phyloP scores from a whole-genome alignment of 1,139 yeast genomes.

The Debaryomyces nepalensis region DNA sequence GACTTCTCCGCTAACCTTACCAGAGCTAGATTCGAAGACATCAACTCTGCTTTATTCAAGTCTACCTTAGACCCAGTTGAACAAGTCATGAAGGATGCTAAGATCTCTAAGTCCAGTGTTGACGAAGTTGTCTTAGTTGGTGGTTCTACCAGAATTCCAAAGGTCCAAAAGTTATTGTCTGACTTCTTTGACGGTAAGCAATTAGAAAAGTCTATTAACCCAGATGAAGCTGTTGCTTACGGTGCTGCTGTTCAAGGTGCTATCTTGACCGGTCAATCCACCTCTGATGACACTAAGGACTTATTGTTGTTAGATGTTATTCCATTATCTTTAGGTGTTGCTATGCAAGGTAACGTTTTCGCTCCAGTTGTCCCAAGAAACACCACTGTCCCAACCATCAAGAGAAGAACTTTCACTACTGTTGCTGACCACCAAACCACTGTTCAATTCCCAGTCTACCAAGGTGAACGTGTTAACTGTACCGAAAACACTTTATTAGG shows the following conservation, averaged over 20 bases:
- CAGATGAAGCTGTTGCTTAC: slow-evolving; percentile 98
- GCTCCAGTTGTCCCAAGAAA: slow-evolving; percentile 99
- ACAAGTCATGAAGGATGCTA: slow-evolving; percentile 95
- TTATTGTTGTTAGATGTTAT: slow-evolving; percentile 96
- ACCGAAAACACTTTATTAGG: slow-evolving; percentile 98
- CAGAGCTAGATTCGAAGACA: slow-evolving; percentile 99
- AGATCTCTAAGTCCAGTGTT: slow-evolving; percentile 84
- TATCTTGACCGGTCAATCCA: slow-evolving; percentile 96
- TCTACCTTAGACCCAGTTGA: slow-evolving; percentile 97
- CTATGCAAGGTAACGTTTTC: slow-evolving; percentile 99
- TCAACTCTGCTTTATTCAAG: slow-evolving; percentile 94
- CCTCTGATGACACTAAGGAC: slow-evolving; percentile 97
- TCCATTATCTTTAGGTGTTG: slow-evolving; percentile 99
- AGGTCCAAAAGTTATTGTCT: slow-evolving; percentile 94
- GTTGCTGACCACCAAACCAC: slow-evolving; percentile 99
- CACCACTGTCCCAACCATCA: slow-evolving; percentile 99
- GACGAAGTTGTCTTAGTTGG: slow-evolving; percentile 98
- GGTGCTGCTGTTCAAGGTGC: slow-evolving; percentile 99
- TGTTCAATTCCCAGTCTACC: slow-evolving; percentile 99
- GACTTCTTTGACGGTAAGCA: slow-evolving; percentile 99
- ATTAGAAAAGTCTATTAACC: slow-evolving; percentile 96
- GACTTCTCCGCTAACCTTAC: slow-evolving; percentile 96
- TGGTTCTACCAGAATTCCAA: slow-evolving; percentile 99
- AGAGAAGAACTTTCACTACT: slow-evolving; percentile 99
- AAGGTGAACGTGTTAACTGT: slow-evolving; percentile 99